phyloP scores from a whole-genome alignment of 805 yeast species.

The Metschnikowia hibisci region DNA sequence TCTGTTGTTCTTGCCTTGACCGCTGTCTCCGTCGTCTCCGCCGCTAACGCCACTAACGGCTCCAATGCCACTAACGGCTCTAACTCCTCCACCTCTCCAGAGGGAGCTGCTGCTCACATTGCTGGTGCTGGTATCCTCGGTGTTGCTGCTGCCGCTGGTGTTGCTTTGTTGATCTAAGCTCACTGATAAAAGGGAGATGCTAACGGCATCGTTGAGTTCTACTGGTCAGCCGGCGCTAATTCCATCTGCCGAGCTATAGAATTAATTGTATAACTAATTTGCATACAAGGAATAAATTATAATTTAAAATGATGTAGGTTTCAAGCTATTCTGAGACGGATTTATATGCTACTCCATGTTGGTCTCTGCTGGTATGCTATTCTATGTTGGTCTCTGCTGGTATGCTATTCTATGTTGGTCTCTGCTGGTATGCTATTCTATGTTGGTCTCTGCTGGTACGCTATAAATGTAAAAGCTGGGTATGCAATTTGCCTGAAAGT shows the following conservation, averaged over 20 bases:
- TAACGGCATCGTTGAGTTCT: constrained; percentile 2
- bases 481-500: too few species aligned
- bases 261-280: background rate
- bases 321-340: too few species aligned
- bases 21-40: constrained; percentile 35
- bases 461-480: too few species aligned
- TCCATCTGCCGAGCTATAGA: constrained; percentile 3
- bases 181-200: constrained; percentile 4
- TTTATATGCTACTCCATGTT: too few species aligned
- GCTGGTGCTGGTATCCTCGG: constrained; percentile 31
- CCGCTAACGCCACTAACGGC: constrained; percentile 27
- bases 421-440: too few species aligned
- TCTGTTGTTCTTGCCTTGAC: constrained; percentile 36
- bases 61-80: constrained; percentile 19
- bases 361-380: too few species aligned
- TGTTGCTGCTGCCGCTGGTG: constrained; percentile 30
- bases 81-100: constrained; percentile 22
- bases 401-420: too few species aligned
- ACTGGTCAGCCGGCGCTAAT: constrained; percentile 5
- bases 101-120: constrained; percentile 32
- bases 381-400: too few species aligned
- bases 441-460: too few species aligned
- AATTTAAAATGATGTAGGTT: background rate
- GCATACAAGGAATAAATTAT: constrained; percentile 1
- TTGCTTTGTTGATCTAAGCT: constrained; percentile 38